Evolutionary conservation across 306 rosid genomes (phyloP), one percentile per base, ranked within the genome.

Genomic region (Castanea crenata): DNA sequence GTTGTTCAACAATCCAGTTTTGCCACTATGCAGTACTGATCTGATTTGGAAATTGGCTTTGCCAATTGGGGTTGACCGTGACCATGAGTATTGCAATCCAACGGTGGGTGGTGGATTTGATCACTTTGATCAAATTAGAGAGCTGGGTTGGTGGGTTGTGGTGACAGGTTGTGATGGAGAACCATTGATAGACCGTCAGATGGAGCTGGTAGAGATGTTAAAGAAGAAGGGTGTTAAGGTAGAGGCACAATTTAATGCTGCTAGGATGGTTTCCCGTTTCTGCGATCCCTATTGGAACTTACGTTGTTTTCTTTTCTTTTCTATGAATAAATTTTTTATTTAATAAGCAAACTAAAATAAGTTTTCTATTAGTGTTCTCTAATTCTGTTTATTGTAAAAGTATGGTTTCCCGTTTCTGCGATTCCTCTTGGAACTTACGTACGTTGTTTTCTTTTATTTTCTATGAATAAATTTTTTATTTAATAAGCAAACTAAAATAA

Each of bases 51-150:
- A 80, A 44, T 59, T 73, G 63, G 76, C 80, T 18, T 70, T 89
- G 77, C 92, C 92, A 0, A 2, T 51, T 5, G 87, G 90, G 5
- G 86, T 69, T 5, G 84, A 67, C 68, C 78, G 84, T 14, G 88
- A 86, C 55, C 91, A 87, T 73, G 67, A 62, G 77, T 83, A 83
- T 73, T 75, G 78, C 69, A 88, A 85, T 80, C 87, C 89, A 4
- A 73, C 15, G 76, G 78, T 20, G 49, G 76, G 51, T 2, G 62
- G 35, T 19, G 54, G 31, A n/a, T 20, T 20, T 59, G 64, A 61
- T n/a, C 5, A 34, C 8, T 79, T 32, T 18, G 77, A 16, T 15
- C 25, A 49, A 19, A 83, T 88, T 38, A 68, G 65, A 61, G 61
- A 31, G 38, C 8, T 80, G 23, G 62, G 82, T 70, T 82, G 82